phyloP scores from a whole-genome alignment of 2,329 filamentous ascomycete species.

The Reticulascus tulasneorum region DNA sequence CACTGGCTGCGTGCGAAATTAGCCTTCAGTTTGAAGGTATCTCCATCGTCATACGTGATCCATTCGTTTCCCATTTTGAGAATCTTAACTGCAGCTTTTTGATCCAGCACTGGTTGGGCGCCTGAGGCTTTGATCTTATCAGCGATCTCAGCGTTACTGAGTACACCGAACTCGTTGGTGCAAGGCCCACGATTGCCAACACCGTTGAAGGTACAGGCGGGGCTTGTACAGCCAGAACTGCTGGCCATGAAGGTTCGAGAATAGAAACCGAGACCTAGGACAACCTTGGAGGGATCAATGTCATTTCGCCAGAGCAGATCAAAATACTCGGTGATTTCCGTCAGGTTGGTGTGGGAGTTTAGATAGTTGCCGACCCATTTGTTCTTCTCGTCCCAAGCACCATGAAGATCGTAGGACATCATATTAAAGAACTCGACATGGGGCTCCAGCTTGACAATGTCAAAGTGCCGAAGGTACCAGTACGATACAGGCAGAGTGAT shows the following conservation, averaged over 20 bases:
- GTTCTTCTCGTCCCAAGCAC: constrained; percentile 24
- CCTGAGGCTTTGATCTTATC: constrained; percentile 14
- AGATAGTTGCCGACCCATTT: not conserved
- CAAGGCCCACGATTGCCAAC: constrained; percentile 13
- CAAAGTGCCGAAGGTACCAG: constrained; percentile 24
- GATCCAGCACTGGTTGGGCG: constrained; percentile 8
- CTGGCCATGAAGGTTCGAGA: constrained; percentile 18
- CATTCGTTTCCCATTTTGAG: constrained; percentile 22
- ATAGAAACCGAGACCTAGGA: constrained; percentile 42
- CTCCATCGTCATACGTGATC: constrained; percentile 26
- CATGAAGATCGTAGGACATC: constrained; percentile 8
- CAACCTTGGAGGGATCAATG: constrained; percentile 35
- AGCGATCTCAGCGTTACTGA: constrained; percentile 21
- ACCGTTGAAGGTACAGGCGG: constrained; percentile 16
- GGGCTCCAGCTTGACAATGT: constrained; percentile 14
- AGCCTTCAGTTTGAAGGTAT: constrained; percentile 5
- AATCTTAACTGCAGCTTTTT: constrained; percentile 22
- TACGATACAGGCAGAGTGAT: constrained; percentile 21
- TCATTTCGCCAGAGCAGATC: constrained; percentile 44
- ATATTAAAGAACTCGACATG: constrained; percentile 38
- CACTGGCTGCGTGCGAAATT: constrained; percentile 20
- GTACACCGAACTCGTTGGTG: constrained; percentile 14
- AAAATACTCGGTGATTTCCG: constrained; percentile 35
- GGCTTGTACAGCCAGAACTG: constrained; percentile 7
- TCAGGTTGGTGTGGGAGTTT: constrained; percentile 29